A percentile compares a stretch with the other conserved stretches of the same genome.
Evolutionary conservation across 495 filamentous ascomycete genomes (phyloP).

Genomic region (Pyrenula aspistea): DNA sequence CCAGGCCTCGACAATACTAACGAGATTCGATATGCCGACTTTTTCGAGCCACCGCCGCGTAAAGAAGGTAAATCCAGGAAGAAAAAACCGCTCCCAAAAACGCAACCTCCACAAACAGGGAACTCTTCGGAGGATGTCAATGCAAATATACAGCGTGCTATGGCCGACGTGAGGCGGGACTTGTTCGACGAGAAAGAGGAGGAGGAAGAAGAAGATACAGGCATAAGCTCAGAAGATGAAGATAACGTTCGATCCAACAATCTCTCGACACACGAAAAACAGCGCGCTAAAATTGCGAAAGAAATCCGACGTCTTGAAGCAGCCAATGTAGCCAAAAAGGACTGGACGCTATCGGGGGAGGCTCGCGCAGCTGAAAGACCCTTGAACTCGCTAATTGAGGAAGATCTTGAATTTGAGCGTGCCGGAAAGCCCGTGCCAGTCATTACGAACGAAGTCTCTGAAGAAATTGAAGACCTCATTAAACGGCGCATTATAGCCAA

Average conservation of each 20-base stretch:
- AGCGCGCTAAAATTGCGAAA: constrained; percentile 70
- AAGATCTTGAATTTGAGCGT: constrained; percentile 92
- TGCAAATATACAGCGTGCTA: constrained; percentile 69
- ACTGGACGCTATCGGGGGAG: constrained; percentile 87
- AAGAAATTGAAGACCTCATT: constrained; percentile 86
- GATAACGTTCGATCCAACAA: constrained; percentile 34
- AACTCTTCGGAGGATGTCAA: constrained; percentile 25
- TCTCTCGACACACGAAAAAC: constrained; percentile 72
- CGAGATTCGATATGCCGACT: constrained; percentile 75
- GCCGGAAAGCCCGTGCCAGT: constrained; percentile 92
- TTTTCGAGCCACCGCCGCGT: constrained; percentile 73
- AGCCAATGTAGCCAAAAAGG: constrained; percentile 77
- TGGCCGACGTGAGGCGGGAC: constrained; percentile 80
- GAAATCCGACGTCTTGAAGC: constrained; percentile 87
- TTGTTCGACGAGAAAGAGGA: constrained; percentile 72
- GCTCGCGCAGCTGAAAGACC: constrained; percentile 72
- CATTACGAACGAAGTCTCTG: constrained; percentile 85
- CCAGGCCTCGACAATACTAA: constrained; percentile 58
- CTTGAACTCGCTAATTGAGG: constrained; percentile 82
- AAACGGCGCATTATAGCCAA: constrained; percentile 83
- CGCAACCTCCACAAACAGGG: constrained; percentile 24
- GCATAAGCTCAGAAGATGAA: constrained; percentile 19
- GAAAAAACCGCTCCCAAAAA: constrained; percentile 33
- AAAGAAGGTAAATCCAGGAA: constrained; percentile 45
- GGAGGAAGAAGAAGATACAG: constrained; percentile 37